Conservation (phyloP, 1,284 basidiomycete species). For the Austropuccinia psidii region DNA sequence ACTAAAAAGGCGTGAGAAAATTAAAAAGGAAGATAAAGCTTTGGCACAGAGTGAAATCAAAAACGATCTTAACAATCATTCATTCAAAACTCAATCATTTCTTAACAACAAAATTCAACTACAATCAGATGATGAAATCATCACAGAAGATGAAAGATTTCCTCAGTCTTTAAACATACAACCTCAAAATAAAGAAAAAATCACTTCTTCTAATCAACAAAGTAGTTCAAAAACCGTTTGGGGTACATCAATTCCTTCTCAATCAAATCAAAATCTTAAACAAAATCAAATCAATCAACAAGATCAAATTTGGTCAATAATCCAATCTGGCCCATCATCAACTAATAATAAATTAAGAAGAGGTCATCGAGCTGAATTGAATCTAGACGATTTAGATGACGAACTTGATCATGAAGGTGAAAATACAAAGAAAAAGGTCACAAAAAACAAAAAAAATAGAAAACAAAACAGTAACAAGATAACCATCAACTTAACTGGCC, state of each 20-base stretch:
- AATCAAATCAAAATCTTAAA: not conserved
- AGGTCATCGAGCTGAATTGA: slow-evolving; percentile 7
- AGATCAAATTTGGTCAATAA: slow-evolving; percentile 4
- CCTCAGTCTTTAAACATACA: no score
- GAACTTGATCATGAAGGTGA: slow-evolving; percentile 13
- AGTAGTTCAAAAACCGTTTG: slow-evolving; percentile 33
- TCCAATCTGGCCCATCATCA: not conserved
- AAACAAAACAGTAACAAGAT: no score
- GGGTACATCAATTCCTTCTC: slow-evolving; percentile 20
- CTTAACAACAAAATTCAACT: not conserved
- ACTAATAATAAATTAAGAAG: not conserved
- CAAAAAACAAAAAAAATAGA: no score
- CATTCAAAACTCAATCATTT: not conserved
- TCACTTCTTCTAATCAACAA: not conserved
- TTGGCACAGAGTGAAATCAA: slow-evolving; percentile 23
- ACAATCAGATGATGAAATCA: not conserved
- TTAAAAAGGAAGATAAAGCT: slow-evolving; percentile 29
- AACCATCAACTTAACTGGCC: no score
- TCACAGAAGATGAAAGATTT: not conserved
- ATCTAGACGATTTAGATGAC: not conserved
- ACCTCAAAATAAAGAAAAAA: not conserved
- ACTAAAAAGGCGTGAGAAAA: slow-evolving; percentile 14
- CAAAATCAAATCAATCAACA: not conserved
- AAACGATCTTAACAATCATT: not conserved
- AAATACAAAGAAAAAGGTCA: not conserved